A percentile compares a stretch with the other conserved stretches of the same genome.
phyloP scores from a whole-genome alignment of 805 yeast genomes.

The Komagataella pseudopastoris region DNA sequence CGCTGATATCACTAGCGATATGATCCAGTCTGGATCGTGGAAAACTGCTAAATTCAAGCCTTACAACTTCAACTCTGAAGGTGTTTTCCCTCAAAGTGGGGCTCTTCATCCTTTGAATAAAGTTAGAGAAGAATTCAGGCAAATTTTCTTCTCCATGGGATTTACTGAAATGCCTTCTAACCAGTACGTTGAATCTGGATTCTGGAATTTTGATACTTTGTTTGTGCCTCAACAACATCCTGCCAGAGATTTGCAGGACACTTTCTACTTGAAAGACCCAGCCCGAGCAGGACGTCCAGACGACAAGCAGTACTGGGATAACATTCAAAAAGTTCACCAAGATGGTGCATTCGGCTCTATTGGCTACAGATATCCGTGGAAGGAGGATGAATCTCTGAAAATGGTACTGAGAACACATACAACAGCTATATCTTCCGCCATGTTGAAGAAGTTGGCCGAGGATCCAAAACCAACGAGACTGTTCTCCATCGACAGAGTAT shows the following conservation, averaged over 20 bases:
- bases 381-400: conserved; percentile 75
- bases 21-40: conserved; percentile 79
- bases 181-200: conserved; percentile 95
- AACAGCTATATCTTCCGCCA: conserved; percentile 81
- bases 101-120: conserved; percentile 94
- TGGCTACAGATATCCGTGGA: conserved; percentile 98
- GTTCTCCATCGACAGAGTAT: conserved; percentile 94
- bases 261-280: conserved; percentile 95
- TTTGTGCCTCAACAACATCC: conserved; percentile 99
- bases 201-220: conserved; percentile 97
- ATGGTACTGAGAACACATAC: conserved; percentile 96
- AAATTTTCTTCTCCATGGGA: conserved; percentile 95
- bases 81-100: conserved; percentile 75
- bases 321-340: conserved; percentile 76
- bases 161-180: conserved; percentile 98
- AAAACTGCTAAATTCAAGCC: conserved; percentile 78
- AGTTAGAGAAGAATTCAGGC: conserved; percentile 95
- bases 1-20: conserved; percentile 90
- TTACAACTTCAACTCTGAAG: conserved; percentile 93
- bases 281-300: conserved; percentile 66
- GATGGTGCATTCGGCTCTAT: conserved; percentile 86
- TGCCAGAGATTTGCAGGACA: conserved; percentile 97
- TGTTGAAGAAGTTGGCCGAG: conserved; percentile 77
- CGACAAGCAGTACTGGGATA: conserved; percentile 66
- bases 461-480: conserved; percentile 84